phyloP scores from a whole-genome alignment of 768 basidiomycete species.

The Xerocomellus intermedius region DNA sequence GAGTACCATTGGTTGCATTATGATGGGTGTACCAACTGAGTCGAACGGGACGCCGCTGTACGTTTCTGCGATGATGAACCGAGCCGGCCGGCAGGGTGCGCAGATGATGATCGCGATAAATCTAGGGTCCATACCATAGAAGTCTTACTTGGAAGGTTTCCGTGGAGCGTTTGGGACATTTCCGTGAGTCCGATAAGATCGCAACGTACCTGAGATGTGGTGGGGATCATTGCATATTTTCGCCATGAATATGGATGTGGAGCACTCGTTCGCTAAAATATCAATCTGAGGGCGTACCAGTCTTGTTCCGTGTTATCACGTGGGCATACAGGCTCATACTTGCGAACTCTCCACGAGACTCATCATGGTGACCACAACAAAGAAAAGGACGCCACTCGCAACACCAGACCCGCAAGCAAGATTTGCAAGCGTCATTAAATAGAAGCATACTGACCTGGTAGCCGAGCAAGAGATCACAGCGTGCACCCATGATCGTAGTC shows the following conservation, averaged over 20 bases:
- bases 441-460: background rate
- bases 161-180: background rate
- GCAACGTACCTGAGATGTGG: background rate
- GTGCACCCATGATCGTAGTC: background rate
- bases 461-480: background rate
- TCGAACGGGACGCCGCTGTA: slow-evolving; percentile 1
- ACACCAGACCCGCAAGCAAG: background rate
- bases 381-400: background rate
- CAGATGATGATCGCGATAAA: slow-evolving; percentile 4
- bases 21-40: background rate
- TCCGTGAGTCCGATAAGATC: background rate
- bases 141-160: background rate
- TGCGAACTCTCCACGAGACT: background rate
- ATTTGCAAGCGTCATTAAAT: background rate
- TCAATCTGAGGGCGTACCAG: background rate
- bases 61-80: background rate
- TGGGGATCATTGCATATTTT: background rate
- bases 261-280: background rate
- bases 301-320: background rate
- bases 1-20: background rate
- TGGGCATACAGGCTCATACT: background rate
- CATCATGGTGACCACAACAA: background rate
- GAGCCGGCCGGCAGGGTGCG: background rate
- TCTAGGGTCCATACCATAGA: slow-evolving; percentile 1
- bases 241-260: background rate